Evolutionary conservation across 106 monocot genomes (phyloP).

Genomic region (Chionographis japonica): DNA sequence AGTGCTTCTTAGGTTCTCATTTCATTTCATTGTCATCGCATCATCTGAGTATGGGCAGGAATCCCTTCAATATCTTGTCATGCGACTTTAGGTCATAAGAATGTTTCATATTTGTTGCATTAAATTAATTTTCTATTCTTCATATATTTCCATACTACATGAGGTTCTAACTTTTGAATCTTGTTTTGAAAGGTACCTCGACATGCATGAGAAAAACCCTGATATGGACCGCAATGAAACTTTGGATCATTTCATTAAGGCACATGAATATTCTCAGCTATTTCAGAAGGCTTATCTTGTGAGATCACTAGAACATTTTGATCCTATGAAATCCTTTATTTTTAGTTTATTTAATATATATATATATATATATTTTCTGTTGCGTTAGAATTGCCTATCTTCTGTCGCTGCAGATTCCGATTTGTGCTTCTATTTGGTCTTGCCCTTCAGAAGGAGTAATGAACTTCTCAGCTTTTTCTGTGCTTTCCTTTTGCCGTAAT

Average conservation of each 20-base stretch:
- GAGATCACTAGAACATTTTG: constrained; percentile 12
- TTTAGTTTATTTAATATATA: background rate
- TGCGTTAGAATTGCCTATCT: background rate
- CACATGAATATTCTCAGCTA: constrained; percentile 74
- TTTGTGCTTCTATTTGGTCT: constrained; percentile 90
- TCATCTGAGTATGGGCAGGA: no score
- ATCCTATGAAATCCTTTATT: background rate
- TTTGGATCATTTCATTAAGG: constrained; percentile 65
- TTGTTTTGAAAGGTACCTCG: constrained; percentile 60
- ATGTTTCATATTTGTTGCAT: background rate
- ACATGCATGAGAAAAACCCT: constrained; percentile 65
- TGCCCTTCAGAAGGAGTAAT: constrained; percentile 73
- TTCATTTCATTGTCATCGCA: no score
- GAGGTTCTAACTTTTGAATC: background rate
- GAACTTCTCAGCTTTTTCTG: constrained; percentile 82
- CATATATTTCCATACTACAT: background rate
- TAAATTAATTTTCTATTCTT: background rate
- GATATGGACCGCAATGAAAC: constrained; percentile 73
- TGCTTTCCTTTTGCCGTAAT: constrained; percentile 88
- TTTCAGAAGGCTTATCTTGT: constrained; percentile 91
- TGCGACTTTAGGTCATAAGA: no score
- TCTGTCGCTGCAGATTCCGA: constrained; percentile 48
- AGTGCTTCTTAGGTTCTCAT: no score
- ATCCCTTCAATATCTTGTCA: no score
- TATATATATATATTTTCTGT: background rate